Evolutionary conservation across 768 basidiomycete genomes (phyloP).

Genomic region (Suillus weaverae): DNA sequence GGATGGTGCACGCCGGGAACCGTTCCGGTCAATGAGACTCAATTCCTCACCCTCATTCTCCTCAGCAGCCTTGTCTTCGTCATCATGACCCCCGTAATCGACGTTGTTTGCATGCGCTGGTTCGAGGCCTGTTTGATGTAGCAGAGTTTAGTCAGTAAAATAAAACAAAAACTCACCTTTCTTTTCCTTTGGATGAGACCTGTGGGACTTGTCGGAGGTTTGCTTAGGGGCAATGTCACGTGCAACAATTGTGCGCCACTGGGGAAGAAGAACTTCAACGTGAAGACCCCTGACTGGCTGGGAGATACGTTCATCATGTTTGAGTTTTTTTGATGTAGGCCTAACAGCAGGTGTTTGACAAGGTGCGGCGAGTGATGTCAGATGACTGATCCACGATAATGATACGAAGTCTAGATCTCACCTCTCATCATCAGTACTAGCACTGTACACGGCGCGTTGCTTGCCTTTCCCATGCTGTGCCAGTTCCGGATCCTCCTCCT

Average conservation of each 20-base stretch:
- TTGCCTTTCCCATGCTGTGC: background rate
- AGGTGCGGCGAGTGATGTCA: background rate
- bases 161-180: background rate
- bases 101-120: background rate
- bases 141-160: background rate
- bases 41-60: background rate
- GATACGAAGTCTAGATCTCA: background rate
- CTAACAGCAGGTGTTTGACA: background rate
- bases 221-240: background rate
- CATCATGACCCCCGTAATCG: background rate
- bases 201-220: background rate
- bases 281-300: background rate
- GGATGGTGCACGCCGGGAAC: background rate
- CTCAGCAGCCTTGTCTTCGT: background rate
- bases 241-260: background rate
- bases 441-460: background rate
- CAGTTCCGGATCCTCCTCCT: background rate
- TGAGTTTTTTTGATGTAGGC: background rate
- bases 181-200: background rate
- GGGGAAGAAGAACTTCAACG: background rate
- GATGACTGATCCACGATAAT: background rate
- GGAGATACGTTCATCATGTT: background rate
- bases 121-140: background rate
- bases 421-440: background rate
- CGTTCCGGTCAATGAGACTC: background rate